Evolutionary conservation across 495 filamentous ascomycete species (phyloP).

Genomic region (Saxophila tyrrhenica): DNA sequence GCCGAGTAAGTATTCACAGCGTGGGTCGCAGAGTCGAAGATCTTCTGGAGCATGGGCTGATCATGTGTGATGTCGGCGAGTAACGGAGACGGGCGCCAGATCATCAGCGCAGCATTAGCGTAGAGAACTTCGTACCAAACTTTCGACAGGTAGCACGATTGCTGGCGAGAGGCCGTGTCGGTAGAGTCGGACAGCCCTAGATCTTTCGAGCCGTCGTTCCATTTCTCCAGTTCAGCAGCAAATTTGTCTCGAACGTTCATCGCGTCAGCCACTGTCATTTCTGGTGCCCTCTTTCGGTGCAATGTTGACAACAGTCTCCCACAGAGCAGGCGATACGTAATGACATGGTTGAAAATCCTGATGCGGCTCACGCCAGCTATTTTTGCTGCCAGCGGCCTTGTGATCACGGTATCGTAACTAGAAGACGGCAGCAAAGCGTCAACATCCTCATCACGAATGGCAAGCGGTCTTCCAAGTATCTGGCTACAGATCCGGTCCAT

Average conservation of each 20-base stretch:
- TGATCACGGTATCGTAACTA: neutral
- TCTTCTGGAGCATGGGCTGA: constrained; percentile 4
- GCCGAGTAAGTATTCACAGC: constrained; percentile 10
- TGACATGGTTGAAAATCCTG: constrained; percentile 8
- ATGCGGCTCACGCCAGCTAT: constrained; percentile 3
- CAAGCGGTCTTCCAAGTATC: constrained; percentile 10
- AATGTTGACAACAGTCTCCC: constrained; percentile 1
- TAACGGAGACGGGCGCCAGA: constrained; percentile 10
- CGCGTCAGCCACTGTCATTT: neutral
- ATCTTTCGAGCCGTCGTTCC: neutral
- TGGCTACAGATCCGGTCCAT: constrained; percentile 6
- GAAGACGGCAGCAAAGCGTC: constrained; percentile 5
- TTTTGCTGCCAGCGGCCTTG: neutral
- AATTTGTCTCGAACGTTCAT: neutral
- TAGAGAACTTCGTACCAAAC: constrained; percentile 11
- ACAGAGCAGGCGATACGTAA: constrained; percentile 11
- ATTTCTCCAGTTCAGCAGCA: constrained; percentile 3
- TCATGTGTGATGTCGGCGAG: constrained; percentile 8
- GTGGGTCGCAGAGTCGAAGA: constrained; percentile 4
- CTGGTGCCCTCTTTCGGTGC: constrained; percentile 3
- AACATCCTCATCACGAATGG: constrained; percentile 5
- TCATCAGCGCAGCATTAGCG: constrained; percentile 12
- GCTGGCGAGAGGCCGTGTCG: neutral
- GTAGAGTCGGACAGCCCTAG: neutral
- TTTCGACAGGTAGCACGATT: constrained; percentile 9